phyloP scores from a whole-genome alignment of 192 early-diverging fungal genomes.

The Coemansia asiatica region DNA sequence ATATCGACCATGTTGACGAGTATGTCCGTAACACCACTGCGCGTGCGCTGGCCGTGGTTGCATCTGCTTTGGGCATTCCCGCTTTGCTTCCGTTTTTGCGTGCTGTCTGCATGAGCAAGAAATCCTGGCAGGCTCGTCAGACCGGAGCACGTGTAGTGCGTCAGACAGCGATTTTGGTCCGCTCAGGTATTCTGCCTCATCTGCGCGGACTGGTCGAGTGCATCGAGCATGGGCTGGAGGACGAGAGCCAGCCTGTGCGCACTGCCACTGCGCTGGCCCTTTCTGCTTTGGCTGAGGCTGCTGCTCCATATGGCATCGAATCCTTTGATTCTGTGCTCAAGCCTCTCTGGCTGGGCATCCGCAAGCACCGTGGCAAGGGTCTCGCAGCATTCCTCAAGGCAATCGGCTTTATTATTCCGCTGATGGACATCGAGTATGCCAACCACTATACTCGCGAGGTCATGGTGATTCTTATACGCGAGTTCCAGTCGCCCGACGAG shows the following conservation, averaged over 20 bases:
- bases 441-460: conserved; percentile 93
- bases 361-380: conserved; percentile 92
- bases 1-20: conserved; percentile 97
- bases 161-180: conserved; percentile 93
- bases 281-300: conserved; percentile 92
- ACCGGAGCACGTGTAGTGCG: conserved; percentile 98
- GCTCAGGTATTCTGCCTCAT: conserved; percentile 93
- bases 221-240: conserved; percentile 86
- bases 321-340: conserved; percentile 88
- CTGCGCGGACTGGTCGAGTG: conserved; percentile 88
- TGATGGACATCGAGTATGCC: conserved; percentile 95
- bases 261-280: conserved; percentile 94
- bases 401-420: conserved; percentile 96
- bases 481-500: conserved; percentile 97
- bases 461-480: conserved; percentile 87
- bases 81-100: conserved; percentile 92
- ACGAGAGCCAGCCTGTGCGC: conserved; percentile 96
- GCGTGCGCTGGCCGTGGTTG: conserved; percentile 95
- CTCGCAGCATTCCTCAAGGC: conserved; percentile 97
- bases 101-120: conserved; percentile 91
- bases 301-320: conserved; percentile 98
- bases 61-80: conserved; percentile 92
- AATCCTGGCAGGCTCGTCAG: conserved; percentile 98
- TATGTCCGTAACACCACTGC: conserved; percentile 98
- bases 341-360: conserved; percentile 91